Conservation (phyloP, 345 rosid genomes). For the Firmiana major region DNA sequence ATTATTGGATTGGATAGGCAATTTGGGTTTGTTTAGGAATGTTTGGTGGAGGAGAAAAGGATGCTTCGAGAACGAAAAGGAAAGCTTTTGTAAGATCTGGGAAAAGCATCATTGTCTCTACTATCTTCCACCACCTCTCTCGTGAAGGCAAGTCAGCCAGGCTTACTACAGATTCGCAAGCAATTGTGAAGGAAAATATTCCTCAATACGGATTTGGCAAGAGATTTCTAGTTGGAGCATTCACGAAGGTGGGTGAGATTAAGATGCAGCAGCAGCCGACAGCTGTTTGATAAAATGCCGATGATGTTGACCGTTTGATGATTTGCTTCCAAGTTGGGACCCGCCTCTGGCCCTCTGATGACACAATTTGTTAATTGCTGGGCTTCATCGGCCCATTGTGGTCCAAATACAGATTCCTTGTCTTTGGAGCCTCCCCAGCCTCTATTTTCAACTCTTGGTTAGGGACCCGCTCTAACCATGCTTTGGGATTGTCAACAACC, state of each 20-base stretch:
- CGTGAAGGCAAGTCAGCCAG: not conserved
- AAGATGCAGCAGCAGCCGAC: not conserved
- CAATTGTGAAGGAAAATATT: not conserved
- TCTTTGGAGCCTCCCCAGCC: too few species aligned
- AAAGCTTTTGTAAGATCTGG: constrained; percentile 19
- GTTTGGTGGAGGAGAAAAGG: not conserved
- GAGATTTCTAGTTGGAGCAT: not conserved
- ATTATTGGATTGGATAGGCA: not conserved
- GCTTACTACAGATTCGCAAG: not conserved
- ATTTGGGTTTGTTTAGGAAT: not conserved
- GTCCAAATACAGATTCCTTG: not conserved
- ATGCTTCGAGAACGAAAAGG: constrained; percentile 4
- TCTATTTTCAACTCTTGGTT: too few species aligned
- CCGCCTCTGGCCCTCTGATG: not conserved
- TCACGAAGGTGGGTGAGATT: not conserved
- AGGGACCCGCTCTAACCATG: too few species aligned
- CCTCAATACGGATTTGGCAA: too few species aligned
- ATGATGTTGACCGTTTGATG: not conserved
- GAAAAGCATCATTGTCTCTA: constrained; percentile 1
- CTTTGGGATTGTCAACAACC: too few species aligned
- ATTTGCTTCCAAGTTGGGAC: not conserved
- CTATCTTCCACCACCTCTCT: not conserved
- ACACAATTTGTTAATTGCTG: not conserved
- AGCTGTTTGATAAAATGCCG: not conserved
- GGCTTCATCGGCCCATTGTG: not conserved